These are phyloP conservation scores for Meyerozyma guilliermondii DNA, from an alignment of 1,139 yeast genomes.

Conservation along the genomic window DNA sequence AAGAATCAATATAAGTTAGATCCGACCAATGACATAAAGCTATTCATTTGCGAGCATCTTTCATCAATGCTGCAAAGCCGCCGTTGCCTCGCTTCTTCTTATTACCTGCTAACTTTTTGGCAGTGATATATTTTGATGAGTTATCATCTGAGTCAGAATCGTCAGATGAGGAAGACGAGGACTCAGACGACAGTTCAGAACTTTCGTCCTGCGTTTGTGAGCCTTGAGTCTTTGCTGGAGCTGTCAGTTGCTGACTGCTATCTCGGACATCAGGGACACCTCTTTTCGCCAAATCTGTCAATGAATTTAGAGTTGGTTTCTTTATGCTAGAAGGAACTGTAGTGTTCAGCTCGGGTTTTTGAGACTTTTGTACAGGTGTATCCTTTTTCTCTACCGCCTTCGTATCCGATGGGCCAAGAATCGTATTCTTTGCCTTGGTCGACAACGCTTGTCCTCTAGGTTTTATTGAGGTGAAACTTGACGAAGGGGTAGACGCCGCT, in stretches of 20 bases:
- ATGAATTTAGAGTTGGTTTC: slow-evolving; percentile 39
- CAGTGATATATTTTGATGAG: slow-evolving; percentile 14
- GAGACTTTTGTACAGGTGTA: neutral
- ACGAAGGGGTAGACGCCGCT: neutral
- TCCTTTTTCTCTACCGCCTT: neutral
- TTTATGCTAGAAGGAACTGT: slow-evolving; percentile 5
- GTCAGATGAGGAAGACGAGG: slow-evolving; percentile 7
- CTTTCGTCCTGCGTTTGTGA: slow-evolving; percentile 14
- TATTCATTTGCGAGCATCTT: slow-evolving; percentile 33
- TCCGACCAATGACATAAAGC: neutral
- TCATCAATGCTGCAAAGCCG: slow-evolving; percentile 51
- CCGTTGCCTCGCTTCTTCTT: slow-evolving; percentile 28
- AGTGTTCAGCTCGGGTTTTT: neutral
- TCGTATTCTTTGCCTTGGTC: neutral
- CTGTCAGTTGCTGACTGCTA: slow-evolving; percentile 3
- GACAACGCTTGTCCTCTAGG: neutral
- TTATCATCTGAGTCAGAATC: slow-evolving; percentile 17
- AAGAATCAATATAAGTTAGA: too few species aligned
- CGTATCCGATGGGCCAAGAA: neutral
- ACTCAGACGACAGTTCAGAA: slow-evolving; percentile 13
- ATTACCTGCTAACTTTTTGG: slow-evolving; percentile 12
- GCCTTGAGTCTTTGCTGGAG: slow-evolving; percentile 10
- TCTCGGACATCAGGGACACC: slow-evolving; percentile 66
- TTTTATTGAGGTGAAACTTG: neutral
- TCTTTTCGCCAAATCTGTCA: slow-evolving; percentile 51